Percentiles rank a stretch among this genome's conserved stretches.
Evolutionary conservation across 164 flowering plant species (phyloP).

Genomic region (Kalanchoe fedtschenkoi): DNA sequence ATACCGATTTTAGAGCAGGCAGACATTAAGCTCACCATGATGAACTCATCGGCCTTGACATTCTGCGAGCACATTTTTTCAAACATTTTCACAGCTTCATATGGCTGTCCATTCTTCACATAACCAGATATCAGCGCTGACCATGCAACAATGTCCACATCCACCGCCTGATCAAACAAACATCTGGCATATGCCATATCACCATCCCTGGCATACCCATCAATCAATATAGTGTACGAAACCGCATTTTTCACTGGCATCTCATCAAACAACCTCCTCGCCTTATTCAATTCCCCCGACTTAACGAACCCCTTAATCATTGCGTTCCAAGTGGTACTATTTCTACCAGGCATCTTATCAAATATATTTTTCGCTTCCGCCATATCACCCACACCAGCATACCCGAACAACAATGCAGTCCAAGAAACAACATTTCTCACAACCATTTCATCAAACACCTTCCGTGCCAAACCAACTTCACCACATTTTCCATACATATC

Average conservation of each 20-base stretch:
- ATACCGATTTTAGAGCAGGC: slow-evolving; percentile 52
- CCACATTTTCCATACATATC: slow-evolving; percentile 50
- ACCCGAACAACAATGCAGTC: slow-evolving; percentile 61
- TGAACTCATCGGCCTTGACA: slow-evolving; percentile 40
- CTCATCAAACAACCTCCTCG: slow-evolving; percentile 40
- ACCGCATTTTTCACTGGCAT: slow-evolving; percentile 42
- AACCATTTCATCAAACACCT: slow-evolving; percentile 49
- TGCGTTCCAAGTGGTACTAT: slow-evolving; percentile 42
- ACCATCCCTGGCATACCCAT: slow-evolving; percentile 60
- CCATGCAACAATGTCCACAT: slow-evolving; percentile 43
- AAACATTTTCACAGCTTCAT: slow-evolving; percentile 41
- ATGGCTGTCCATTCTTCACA: slow-evolving; percentile 49
- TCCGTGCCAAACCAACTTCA: slow-evolving; percentile 31
- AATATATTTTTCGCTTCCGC: slow-evolving; percentile 36
- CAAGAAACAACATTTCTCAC: slow-evolving; percentile 48
- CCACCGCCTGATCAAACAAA: slow-evolving; percentile 35
- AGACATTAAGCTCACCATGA: slow-evolving; percentile 50
- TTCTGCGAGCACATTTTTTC: slow-evolving; percentile 22
- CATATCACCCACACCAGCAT: slow-evolving; percentile 29
- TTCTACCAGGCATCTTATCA: slow-evolving; percentile 41
- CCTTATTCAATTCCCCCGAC: slow-evolving; percentile 32
- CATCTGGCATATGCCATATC: slow-evolving; percentile 47
- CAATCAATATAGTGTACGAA: slow-evolving; percentile 49
- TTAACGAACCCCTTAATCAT: slow-evolving; percentile 38
- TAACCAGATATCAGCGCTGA: slow-evolving; percentile 64